Evolutionary conservation across 805 yeast genomes (phyloP).

Genomic region (Candida cerambycidarum): DNA sequence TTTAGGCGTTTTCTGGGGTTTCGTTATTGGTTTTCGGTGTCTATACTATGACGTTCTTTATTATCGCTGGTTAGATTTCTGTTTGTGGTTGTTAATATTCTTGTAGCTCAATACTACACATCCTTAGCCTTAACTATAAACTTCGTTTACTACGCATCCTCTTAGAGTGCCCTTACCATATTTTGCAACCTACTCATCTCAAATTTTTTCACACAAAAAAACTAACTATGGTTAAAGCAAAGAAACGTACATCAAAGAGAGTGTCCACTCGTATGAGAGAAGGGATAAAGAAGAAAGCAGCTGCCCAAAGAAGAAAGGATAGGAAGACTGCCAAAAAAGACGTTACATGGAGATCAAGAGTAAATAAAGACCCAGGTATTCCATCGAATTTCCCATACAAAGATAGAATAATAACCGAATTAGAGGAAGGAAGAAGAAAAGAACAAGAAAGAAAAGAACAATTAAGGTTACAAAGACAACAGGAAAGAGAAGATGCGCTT

Average conservation of each 20-base stretch:
- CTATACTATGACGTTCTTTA: too few species aligned
- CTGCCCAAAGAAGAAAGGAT: slow-evolving; percentile 87
- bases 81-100: not conserved
- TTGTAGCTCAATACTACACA: too few species aligned
- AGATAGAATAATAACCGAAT: slow-evolving; percentile 71
- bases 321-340: slow-evolving; percentile 82
- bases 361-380: slow-evolving; percentile 88
- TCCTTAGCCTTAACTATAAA: too few species aligned
- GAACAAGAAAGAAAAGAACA: slow-evolving; percentile 55
- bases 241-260: slow-evolving; percentile 80
- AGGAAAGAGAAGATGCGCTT: slow-evolving; percentile 41
- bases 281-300: slow-evolving; percentile 93
- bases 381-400: slow-evolving; percentile 95
- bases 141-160: not conserved
- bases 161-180: not conserved
- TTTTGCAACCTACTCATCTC: slow-evolving; percentile 5
- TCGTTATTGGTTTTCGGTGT: not conserved
- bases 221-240: slow-evolving; percentile 33
- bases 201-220: not conserved
- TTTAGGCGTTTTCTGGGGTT: too few species aligned
- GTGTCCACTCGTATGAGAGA: slow-evolving; percentile 90
- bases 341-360: slow-evolving; percentile 87
- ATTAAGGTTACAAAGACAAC: slow-evolving; percentile 50
- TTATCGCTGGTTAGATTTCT: not conserved
- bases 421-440: slow-evolving; percentile 59